Base-by-base conservation (phyloP, 176 grass and related monocot genomes). In the Thalia dealbata region DNA sequence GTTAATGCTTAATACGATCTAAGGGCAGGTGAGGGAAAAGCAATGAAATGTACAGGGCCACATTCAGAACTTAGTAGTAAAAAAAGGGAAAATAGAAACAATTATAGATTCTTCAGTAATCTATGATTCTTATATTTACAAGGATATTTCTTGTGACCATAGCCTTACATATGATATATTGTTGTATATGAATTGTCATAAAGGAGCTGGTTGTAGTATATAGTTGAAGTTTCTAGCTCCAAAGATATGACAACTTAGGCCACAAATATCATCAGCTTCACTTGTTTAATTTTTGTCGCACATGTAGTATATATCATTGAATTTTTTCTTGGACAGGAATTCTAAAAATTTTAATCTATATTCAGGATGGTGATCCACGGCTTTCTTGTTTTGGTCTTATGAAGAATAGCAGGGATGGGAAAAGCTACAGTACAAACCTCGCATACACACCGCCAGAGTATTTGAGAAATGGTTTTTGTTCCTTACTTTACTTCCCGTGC, bases 381-480 rank as follows among this genome's bases (percentile, higher is more conserved):
- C 87, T 99, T 79, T 99, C 95, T 56, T 91, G 90, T 84, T 99
- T 99, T 73, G 95, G 95, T 59, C 75, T 99, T 64, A 93, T 99
- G 90, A 99, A 99, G 76, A 99, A 99, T 55, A 99, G 95, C 72
- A 84, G 95, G 67, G 95, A 99, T 22, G 95, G 95, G 26, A 99
- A 99, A 87, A 99, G 95, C 59, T 99, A 99, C 67, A 99, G 95
- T 79, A 99, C 95, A 79, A 99, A 99, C 73, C 83, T 99, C 61
- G 95, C 95, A 42, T 99, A 93, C 35, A 99, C 95, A 59, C 95
- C 95, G 68, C 95, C 95, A 14, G 95, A 99, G 67, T 99, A 99
- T 85, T 79, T 99, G 44, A 86, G 87, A 91, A 95, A 91, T 83
- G 95, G 95, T 99, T 30, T 76, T 86, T 30, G 2, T 66, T 77